These are phyloP conservation scores for Phyllosticta citriasiana DNA, from an alignment of 2,329 filamentous ascomycete genomes.

Conservation along the genomic window DNA sequence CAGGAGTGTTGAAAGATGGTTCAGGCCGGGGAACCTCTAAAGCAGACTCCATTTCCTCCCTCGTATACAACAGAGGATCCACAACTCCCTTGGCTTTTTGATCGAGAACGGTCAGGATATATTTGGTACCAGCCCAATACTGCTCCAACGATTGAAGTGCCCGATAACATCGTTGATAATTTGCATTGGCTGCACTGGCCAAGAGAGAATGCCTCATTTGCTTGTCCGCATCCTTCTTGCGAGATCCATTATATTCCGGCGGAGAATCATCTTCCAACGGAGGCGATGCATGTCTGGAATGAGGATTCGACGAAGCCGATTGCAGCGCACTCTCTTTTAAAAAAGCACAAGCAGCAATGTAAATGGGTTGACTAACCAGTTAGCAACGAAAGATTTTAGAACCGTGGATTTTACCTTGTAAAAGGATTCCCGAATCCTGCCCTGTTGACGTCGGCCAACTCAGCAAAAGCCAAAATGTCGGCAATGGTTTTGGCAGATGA, in stretches of 20 bases:
- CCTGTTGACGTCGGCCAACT: slow-evolving; percentile 66
- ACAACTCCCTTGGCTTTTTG: slow-evolving; percentile 81
- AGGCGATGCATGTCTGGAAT: slow-evolving; percentile 50
- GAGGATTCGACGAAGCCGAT: slow-evolving; percentile 51
- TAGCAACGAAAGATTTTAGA: background rate
- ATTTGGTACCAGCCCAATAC: slow-evolving; percentile 80
- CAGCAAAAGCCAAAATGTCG: slow-evolving; percentile 77
- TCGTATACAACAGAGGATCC: slow-evolving; percentile 56
- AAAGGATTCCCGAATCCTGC: slow-evolving; percentile 84
- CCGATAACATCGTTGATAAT: slow-evolving; percentile 80
- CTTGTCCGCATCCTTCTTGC: slow-evolving; percentile 2
- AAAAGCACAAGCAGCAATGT: slow-evolving; percentile 83
- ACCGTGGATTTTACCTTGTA: slow-evolving; percentile 37
- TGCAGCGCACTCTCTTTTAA: slow-evolving; percentile 70
- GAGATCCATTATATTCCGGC: background rate
- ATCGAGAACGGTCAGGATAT: slow-evolving; percentile 76
- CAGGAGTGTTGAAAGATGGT: slow-evolving; percentile 40
- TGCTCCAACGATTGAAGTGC: slow-evolving; percentile 69
- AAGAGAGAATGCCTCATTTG: slow-evolving; percentile 59
- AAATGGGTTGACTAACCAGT: slow-evolving; percentile 64
- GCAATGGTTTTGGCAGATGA: slow-evolving; percentile 86
- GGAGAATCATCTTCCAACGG: slow-evolving; percentile 17
- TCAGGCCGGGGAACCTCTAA: slow-evolving; percentile 44
- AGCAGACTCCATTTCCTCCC: slow-evolving; percentile 68
- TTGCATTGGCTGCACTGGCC: slow-evolving; percentile 72